Base-by-base conservation (phyloP, 257 asterid genomes). In the Nicotiana knightiana region DNA sequence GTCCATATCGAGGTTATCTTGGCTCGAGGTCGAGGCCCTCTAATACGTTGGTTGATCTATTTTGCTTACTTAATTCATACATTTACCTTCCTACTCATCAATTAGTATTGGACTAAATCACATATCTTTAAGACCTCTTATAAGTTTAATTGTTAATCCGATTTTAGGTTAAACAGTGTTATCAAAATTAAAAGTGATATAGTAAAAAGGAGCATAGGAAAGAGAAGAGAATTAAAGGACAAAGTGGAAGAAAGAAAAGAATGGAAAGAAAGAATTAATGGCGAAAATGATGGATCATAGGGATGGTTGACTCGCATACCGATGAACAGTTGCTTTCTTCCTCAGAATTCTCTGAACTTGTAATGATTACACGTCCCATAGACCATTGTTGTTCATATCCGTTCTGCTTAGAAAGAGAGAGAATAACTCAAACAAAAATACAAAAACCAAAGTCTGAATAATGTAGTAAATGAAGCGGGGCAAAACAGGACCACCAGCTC, bases 341-440 rank as follows among this genome's bases (percentile, higher is more conserved):
- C 83, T 86, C 93, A 81, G 87, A 88, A 87, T 86, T 87, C 90
- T 87, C 93, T 91, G 93, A 87, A 80, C 84, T 86, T 64, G 92
- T 89, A 91, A 93, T 91, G 91, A 91, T 93, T 90, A 90, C 71
- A 81, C 30, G 0, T 30, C 65, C 65, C 65, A 59, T 59, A 59
- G 8, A 57, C 63, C 63, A 57, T 17, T 57, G 63, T 18, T 57
- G 65, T 59, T 59, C 65, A 12, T 59, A n/a, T 59, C 65, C n/a
- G 15, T n/a, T 59, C n/a, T 3, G 3, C 13, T 59, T 21, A 8
- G 64, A 59, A 18, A 59, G 30, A 59, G 15, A 59, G 13, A 59
- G 65, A n/a, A 59, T 59, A n/a, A 59, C 65, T 18, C 65, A 59
- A 18, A 59, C 30, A 21, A 18, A 59, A n/a, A n/a, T 18, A 59